A percentile compares a stretch with the other conserved stretches of the same genome.
phyloP scores from a whole-genome alignment of 139 green algal species.

The Chlamydomonas schloesseri region DNA sequence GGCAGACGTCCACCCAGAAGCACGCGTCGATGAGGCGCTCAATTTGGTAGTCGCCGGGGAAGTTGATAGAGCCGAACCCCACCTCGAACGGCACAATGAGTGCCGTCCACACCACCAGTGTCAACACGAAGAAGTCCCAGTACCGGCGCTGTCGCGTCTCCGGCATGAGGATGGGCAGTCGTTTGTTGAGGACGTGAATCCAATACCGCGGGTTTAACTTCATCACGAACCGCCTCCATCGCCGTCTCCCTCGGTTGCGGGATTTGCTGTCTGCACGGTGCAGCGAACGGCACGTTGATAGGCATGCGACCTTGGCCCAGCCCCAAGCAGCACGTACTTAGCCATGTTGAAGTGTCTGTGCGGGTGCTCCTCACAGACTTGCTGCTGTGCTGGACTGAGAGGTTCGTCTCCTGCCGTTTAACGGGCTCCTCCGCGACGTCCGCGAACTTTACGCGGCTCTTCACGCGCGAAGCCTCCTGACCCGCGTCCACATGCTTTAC shows the following conservation, averaged over 20 bases:
- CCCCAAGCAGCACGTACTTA: conserved; percentile 15
- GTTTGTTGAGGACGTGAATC: conserved; percentile 63
- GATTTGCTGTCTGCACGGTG: conserved; percentile 25
- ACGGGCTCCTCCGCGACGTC: conserved; percentile 15
- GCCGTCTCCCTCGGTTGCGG: conserved; percentile 2
- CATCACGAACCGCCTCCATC: conserved; percentile 47
- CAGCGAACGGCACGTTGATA: not conserved
- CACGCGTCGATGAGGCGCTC: conserved; percentile 57
- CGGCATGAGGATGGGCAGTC: conserved; percentile 63
- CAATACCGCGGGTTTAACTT: conserved; percentile 50
- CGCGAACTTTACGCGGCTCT: conserved; percentile 34
- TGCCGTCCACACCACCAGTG: conserved; percentile 71
- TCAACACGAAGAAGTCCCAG: conserved; percentile 71
- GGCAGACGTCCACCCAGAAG: conserved; percentile 70
- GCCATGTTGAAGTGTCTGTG: conserved; percentile 38
- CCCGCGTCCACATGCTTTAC: not conserved
- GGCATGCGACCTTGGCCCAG: not conserved
- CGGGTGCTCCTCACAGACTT: conserved; percentile 26
- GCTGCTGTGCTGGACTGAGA: not conserved
- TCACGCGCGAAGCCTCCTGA: not conserved
- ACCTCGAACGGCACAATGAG: conserved; percentile 62
- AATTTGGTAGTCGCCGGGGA: not conserved
- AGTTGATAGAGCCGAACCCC: conserved; percentile 23
- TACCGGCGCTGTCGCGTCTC: conserved; percentile 33
- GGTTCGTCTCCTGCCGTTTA: conserved; percentile 10